Conservation (phyloP, 2,329 filamentous ascomycete species). For the Waltergamsia citrina region DNA sequence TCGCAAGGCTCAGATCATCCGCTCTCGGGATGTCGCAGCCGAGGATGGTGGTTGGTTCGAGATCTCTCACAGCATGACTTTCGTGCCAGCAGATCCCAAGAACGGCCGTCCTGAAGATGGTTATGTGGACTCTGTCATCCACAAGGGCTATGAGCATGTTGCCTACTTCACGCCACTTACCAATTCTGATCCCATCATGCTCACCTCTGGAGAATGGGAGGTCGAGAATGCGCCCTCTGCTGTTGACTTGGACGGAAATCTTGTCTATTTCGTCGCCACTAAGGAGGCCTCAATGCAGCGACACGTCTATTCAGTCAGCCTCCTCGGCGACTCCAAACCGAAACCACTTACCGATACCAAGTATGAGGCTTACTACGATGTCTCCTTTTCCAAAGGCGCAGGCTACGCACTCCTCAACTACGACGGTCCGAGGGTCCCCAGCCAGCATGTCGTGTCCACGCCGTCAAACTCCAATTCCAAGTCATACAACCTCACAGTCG, state of each 20-base stretch:
- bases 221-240: conserved; percentile 78
- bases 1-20: conserved; percentile 68
- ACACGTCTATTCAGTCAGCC: conserved; percentile 81
- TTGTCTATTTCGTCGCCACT: conserved; percentile 86
- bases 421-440: conserved; percentile 75
- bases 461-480: conserved; percentile 52
- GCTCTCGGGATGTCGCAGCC: conserved; percentile 67
- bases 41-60: conserved; percentile 98
- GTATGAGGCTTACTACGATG: conserved; percentile 67
- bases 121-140: conserved; percentile 84
- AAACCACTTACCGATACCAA: conserved; percentile 64
- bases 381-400: conserved; percentile 74
- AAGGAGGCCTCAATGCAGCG: conserved; percentile 83
- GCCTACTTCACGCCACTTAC: conserved; percentile 90
- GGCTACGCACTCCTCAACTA: conserved; percentile 82
- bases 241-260: conserved; percentile 72
- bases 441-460: conserved; percentile 83
- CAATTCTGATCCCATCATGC: conserved; percentile 68
- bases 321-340: conserved; percentile 49
- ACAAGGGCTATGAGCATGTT: conserved; percentile 81
- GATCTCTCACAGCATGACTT: conserved; percentile 76
- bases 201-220: conserved; percentile 88
- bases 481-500: conserved; percentile 60
- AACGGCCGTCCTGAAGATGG: conserved; percentile 75
- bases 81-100: conserved; percentile 71